Percentiles rank a stretch among this genome's conserved stretches.
These are phyloP conservation scores for Vararia minispora DNA, from an alignment of 768 basidiomycete species.

Conservation along the genomic window DNA sequence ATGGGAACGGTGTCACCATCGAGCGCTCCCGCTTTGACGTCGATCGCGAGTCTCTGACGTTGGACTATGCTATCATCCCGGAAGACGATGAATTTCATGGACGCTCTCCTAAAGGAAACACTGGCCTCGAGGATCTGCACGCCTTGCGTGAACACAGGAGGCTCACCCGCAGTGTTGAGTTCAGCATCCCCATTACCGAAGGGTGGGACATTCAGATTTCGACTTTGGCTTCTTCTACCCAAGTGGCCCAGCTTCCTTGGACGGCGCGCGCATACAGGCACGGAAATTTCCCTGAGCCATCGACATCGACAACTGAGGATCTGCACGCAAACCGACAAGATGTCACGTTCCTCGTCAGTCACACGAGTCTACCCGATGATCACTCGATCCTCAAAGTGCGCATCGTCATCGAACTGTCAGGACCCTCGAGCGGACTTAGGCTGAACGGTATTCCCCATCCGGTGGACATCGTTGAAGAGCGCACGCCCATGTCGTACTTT, in stretches of 20 bases:
- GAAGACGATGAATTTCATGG: constrained; percentile 46
- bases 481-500: constrained; percentile 49
- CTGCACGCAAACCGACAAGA: constrained; percentile 36
- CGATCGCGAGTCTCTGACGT: constrained; percentile 68
- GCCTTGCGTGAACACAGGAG: constrained; percentile 54
- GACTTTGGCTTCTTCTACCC: constrained; percentile 61
- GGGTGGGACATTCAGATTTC: constrained; percentile 85
- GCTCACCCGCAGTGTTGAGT: constrained; percentile 70
- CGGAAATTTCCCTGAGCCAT: constrained; percentile 23
- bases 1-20: constrained; percentile 73
- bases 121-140: constrained; percentile 55
- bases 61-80: constrained; percentile 78
- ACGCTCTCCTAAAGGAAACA: constrained; percentile 20
- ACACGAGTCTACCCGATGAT: constrained; percentile 58
- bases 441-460: constrained; percentile 77
- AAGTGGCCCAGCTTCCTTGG: constrained; percentile 68
- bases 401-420: constrained; percentile 70
- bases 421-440: constrained; percentile 64
- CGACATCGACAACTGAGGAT: constrained; percentile 21
- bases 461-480: constrained; percentile 53
- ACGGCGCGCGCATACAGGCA: constrained; percentile 44
- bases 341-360: constrained; percentile 53
- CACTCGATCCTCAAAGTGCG: constrained; percentile 76
- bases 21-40: constrained; percentile 72
- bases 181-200: constrained; percentile 59